Evolutionary conservation across 768 basidiomycete genomes (phyloP), one percentile per base, ranked within the genome.

Genomic region (Hebeloma cylindrosporum): DNA sequence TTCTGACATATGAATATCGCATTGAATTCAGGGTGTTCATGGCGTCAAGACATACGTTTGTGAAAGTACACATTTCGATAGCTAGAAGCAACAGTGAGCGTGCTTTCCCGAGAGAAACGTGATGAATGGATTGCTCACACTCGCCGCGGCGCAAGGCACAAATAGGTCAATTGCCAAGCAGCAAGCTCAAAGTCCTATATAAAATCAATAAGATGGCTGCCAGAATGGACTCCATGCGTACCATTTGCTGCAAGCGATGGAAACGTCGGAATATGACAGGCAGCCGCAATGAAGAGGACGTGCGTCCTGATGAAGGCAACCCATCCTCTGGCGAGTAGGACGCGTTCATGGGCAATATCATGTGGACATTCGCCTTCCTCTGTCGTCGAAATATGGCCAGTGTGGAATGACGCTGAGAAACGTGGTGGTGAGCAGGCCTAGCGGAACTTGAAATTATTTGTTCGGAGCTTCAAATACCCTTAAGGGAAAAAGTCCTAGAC

Each of bases 11-110:
- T 40, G 27, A 18, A 44, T 11, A 47, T 30, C 32, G 8, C 13
- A 45, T 10, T 29, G n/a, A n/a, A n/a, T n/a, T n/a, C 1, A 7
- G 23, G 21, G 33, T 17, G 7, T 7, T 27, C 3, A 29, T n/a
- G 20, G 28, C 25, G 13, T 9, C 23, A 38, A 20, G 17, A 66
- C 84, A 59, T 61, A 94, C 94, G 91, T 68, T 94, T 94, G 69
- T 96, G 94, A 60, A 94, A 96, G 63, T 97, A 98, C 5, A 96
- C 94, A 67, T 97, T 95, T 38, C 93, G 85, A 66, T 96, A 93
- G 13, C 89, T 92, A 57, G 21, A 33, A 14, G 41, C 36, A 42
- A 23, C 40, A 28, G 32, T 35, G 43, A 27, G 17, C 35, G 38
- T 20, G 18, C 23, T 20, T 25, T 21, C 20, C 39, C 11, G 26